Evolutionary conservation across 2,329 filamentous ascomycete genomes (phyloP), one percentile per base, ranked within the genome.

Genomic region (Neofusicoccum sp.): DNA sequence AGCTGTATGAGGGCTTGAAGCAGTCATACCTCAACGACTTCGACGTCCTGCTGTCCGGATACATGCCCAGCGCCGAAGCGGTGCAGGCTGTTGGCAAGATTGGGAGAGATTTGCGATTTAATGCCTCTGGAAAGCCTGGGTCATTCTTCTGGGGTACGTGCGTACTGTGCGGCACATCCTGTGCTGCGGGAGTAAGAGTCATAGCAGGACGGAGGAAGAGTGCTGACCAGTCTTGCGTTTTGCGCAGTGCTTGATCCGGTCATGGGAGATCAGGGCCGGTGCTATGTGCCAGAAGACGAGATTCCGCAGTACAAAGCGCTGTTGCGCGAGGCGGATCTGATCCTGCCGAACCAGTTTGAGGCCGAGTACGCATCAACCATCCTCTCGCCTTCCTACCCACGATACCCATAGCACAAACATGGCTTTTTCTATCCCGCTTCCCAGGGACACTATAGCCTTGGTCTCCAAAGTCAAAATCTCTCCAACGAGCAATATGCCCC

Each of bases 271-370:
- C 92, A 97, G 69, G 95, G 92, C 53, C 86, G 84, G 66, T 81
- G 99, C 11, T 99, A 99, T 71, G 93, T 99, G 6, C 90, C 89
- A 5, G 88, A 93, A 68, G 91, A 96, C 65, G 91, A 96, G 3
- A 90, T 98, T 14, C 93, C 93, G 0, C 92, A 90, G 12, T 99
- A 98, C 75, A 93, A 91, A 76, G 81, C 81, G 26, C 80, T 96
- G 61, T 80, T 98, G 24, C 82, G 82, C 36, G 83, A 93, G 68
- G 93, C 95, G 2, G 95, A 99, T 75, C 75, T 99, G 66, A 96
- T 99, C 60, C 78, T 98, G 14, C 95, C 95, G 3, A 99, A 99
- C 72, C 93, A 98, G 68, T 99, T 97, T 67, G 95, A 99, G 79
- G 91, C 93, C 44, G 93, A 99, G 91, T 96, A 79, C 67, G 87